phyloP scores from a whole-genome alignment of 139 green algal genomes.

The Desmodesmus armatus region DNA sequence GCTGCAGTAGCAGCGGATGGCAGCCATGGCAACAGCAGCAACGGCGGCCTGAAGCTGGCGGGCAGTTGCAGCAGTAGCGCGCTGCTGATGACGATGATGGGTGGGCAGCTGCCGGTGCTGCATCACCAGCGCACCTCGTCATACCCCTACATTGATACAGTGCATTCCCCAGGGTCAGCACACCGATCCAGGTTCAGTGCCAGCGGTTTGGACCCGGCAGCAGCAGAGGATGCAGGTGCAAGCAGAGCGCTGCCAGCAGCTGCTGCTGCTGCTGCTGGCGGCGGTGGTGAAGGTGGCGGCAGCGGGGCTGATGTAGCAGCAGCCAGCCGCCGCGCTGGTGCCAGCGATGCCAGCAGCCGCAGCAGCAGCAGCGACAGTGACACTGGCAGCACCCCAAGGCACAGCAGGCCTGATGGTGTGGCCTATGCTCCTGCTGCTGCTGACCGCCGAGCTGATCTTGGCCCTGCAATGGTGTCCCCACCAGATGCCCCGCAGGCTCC shows the following conservation, averaged over 20 bases:
- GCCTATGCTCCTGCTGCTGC: no score
- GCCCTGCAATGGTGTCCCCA: no score
- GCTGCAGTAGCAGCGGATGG: not conserved
- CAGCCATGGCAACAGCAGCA: slow-evolving; percentile 9
- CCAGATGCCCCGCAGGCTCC: no score
- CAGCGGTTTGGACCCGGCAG: not conserved
- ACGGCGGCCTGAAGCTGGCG: not conserved
- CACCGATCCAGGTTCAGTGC: no score
- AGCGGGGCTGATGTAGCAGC: not conserved
- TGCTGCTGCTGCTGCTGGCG: slow-evolving; percentile 2
- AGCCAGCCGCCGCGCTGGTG: not conserved
- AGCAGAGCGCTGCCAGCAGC: not conserved
- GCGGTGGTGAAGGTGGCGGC: not conserved
- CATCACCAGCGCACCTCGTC: not conserved
- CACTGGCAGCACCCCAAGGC: no score
- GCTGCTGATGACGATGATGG: slow-evolving; percentile 22
- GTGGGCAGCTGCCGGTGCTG: slow-evolving; percentile 21
- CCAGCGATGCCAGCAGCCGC: slow-evolving; percentile 5
- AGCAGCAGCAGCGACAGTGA: slow-evolving; percentile 21
- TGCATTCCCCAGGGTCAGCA: no score
- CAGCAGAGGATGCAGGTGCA: not conserved
- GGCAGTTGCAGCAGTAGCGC: slow-evolving; percentile 39
- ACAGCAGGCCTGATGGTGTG: no score
- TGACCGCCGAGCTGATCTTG: no score
- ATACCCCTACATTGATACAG: no score